Conservation (phyloP, 2,329 filamentous ascomycete species). For the Aspergillus sp. region DNA sequence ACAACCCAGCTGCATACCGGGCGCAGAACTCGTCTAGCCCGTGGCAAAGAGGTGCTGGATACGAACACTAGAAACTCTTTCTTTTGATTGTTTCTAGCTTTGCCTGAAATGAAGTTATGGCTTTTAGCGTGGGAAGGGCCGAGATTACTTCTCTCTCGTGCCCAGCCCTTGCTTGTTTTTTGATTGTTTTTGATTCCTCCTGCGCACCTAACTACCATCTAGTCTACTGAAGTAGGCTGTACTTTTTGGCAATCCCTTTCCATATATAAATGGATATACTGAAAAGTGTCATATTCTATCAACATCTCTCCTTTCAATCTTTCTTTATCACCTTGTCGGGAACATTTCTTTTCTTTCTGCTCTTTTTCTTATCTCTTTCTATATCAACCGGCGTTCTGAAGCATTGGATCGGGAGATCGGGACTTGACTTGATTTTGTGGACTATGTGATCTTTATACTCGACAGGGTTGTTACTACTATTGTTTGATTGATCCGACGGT, state of each 20-base stretch:
- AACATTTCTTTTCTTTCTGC: slow-evolving; percentile 10
- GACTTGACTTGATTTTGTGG: slow-evolving; percentile 23
- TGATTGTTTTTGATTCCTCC: slow-evolving; percentile 10
- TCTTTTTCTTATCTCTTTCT: slow-evolving; percentile 9
- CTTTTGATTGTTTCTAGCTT: slow-evolving; percentile 25
- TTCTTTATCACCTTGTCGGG: slow-evolving; percentile 18
- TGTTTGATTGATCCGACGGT: slow-evolving; percentile 10
- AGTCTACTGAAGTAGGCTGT: slow-evolving; percentile 11
- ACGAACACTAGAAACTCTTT: slow-evolving; percentile 52
- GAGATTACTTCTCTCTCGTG: slow-evolving; percentile 22
- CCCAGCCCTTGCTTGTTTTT: not conserved
- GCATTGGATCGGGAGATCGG: slow-evolving; percentile 35
- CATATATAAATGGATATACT: slow-evolving; percentile 23
- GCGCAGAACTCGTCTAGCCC: slow-evolving; percentile 58
- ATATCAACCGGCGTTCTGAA: slow-evolving; percentile 33
- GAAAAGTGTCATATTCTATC: slow-evolving; percentile 10
- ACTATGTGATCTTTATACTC: slow-evolving; percentile 17
- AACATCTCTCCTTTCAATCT: slow-evolving; percentile 7
- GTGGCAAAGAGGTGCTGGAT: slow-evolving; percentile 66
- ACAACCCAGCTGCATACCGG: slow-evolving; percentile 40
- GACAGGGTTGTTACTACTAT: slow-evolving; percentile 11
- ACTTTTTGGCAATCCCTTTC: slow-evolving; percentile 15
- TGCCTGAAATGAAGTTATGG: slow-evolving; percentile 41
- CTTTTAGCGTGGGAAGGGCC: slow-evolving; percentile 31
- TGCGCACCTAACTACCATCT: slow-evolving; percentile 4